A percentile compares a stretch with the other conserved stretches of the same genome.
These are phyloP conservation scores for Leishmania aethiopica DNA, from an alignment of 208 protist genomes.

Conservation along the genomic window DNA sequence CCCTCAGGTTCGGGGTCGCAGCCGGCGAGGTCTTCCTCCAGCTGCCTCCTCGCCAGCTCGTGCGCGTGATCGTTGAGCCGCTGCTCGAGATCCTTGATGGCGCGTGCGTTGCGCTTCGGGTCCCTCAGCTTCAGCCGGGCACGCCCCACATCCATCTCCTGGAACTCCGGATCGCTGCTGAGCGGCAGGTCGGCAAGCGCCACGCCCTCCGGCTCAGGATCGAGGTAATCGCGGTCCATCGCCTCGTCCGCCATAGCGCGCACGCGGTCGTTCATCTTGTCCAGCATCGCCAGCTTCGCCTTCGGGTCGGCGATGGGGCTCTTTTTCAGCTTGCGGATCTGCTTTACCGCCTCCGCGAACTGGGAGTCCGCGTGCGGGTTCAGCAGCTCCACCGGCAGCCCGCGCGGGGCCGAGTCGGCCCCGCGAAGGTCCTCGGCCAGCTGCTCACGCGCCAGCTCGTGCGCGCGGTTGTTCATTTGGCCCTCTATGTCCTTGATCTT, in stretches of 20 bases:
- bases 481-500: constrained; percentile 71
- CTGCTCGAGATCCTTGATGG: constrained; percentile 62
- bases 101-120: constrained; percentile 41
- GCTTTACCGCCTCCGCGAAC: constrained; percentile 55
- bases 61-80: constrained; percentile 71
- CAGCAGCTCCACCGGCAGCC: constrained; percentile 59
- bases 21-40: constrained; percentile 55
- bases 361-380: constrained; percentile 60
- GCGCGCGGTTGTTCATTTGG: constrained; percentile 65
- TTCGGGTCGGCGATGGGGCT: constrained; percentile 42
- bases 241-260: constrained; percentile 45
- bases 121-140: constrained; percentile 77
- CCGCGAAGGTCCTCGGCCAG: constrained; percentile 60
- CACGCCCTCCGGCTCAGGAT: constrained; percentile 69
- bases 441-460: constrained; percentile 65
- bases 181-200: constrained; percentile 54
- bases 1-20: constrained; percentile 69
- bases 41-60: constrained; percentile 68
- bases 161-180: constrained; percentile 52
- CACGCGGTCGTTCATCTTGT: constrained; percentile 61
- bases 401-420: constrained; percentile 52
- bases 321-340: constrained; percentile 43
- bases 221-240: constrained; percentile 69
- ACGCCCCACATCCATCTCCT: constrained; percentile 67
- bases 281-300: constrained; percentile 41